Conservation (phyloP, 768 basidiomycete species). For the Antrodiella citrinella region DNA sequence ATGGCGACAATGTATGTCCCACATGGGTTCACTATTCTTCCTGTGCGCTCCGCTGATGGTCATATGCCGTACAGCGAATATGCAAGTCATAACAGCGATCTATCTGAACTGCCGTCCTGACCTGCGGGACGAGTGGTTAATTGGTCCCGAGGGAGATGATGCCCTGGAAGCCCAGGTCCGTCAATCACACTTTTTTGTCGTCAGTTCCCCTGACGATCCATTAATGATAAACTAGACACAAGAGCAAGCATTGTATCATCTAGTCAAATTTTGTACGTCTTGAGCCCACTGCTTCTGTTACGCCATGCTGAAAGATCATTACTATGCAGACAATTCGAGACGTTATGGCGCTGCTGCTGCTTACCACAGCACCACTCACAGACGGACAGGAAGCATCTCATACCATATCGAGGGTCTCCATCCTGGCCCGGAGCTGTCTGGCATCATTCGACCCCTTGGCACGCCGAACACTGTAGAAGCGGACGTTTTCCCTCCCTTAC, state of each 20-base stretch:
- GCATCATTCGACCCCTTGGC: constrained; percentile 65
- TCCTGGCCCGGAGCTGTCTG: constrained; percentile 65
- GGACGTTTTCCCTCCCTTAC: constrained; percentile 93
- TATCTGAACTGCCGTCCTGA: constrained; percentile 97
- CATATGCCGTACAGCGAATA: constrained; percentile 61
- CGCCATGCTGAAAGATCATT: constrained; percentile 12
- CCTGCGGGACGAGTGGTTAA: constrained; percentile 95
- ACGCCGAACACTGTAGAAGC: constrained; percentile 74
- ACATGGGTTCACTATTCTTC: constrained; percentile 2
- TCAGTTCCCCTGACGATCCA: constrained; percentile 3
- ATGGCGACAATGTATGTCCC: constrained; percentile 95
- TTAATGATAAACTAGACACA: constrained; percentile 55
- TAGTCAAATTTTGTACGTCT: constrained; percentile 90
- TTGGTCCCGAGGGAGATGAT: constrained; percentile 87
- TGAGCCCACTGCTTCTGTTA: constrained; percentile 3
- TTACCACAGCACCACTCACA: constrained; percentile 50
- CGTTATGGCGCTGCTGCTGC: constrained; percentile 63
- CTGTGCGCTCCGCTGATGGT: constrained; percentile 1
- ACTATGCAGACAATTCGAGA: constrained; percentile 70
- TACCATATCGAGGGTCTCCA: constrained; percentile 73
- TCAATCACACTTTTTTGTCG: constrained; percentile 5
- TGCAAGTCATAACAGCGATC: constrained; percentile 99
- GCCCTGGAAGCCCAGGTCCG: constrained; percentile 83
- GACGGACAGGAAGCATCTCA: constrained; percentile 77
- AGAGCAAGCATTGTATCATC: constrained; percentile 87